Conservation (phyloP, 1,284 basidiomycete genomes). For the Melanopsichium pennsylvanicum region DNA sequence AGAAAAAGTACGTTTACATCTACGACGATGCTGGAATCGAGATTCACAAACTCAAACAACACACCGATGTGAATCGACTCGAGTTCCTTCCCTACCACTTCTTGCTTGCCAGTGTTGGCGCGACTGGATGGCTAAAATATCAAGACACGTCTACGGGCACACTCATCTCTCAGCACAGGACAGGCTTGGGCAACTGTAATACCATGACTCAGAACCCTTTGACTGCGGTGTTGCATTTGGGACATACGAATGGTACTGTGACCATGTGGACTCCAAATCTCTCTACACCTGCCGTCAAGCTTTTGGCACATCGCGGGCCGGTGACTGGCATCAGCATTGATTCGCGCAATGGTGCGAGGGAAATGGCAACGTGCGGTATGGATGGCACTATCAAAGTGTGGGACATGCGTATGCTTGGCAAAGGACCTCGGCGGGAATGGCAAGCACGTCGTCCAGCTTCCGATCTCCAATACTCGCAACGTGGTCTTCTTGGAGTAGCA, state of each 20-base stretch:
- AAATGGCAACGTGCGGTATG: constrained; percentile 87
- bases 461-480: constrained; percentile 70
- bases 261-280: constrained; percentile 97
- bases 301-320: constrained; percentile 89
- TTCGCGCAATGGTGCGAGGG: constrained; percentile 76
- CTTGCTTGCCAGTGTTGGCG: constrained; percentile 85
- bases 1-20: constrained; percentile 95
- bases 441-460: constrained; percentile 70
- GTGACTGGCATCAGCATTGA: constrained; percentile 84
- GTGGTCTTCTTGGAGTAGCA: constrained; percentile 83
- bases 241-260: constrained; percentile 79
- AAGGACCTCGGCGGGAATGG: constrained; percentile 80
- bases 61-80: constrained; percentile 87
- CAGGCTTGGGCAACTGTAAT: constrained; percentile 74
- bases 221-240: constrained; percentile 93
- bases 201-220: constrained; percentile 86
- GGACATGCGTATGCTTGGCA: constrained; percentile 95
- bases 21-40: constrained; percentile 92
- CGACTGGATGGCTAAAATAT: constrained; percentile 90
- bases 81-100: constrained; percentile 97
- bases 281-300: constrained; percentile 85
- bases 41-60: constrained; percentile 76
- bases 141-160: constrained; percentile 95
- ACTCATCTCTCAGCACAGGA: constrained; percentile 83
- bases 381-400: constrained; percentile 91